Evolutionary conservation across 805 yeast genomes (phyloP).

Genomic region (Pichia eremophila): DNA sequence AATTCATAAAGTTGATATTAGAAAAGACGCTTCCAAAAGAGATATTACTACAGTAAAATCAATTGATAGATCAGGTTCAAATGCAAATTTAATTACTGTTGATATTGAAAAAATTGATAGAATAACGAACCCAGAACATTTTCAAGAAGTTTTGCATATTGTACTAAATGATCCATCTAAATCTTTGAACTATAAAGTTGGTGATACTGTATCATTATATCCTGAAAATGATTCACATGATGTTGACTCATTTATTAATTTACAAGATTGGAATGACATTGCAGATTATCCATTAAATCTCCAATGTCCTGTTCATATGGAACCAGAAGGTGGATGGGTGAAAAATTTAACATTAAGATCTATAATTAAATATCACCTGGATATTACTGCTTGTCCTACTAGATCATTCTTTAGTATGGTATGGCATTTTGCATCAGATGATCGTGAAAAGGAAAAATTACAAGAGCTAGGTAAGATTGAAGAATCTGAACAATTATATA

Average conservation of each 20-base stretch:
- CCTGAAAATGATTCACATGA: slow-evolving; percentile 59
- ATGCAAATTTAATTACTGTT: slow-evolving; percentile 27
- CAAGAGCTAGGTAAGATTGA: slow-evolving; percentile 63
- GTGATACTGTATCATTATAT: slow-evolving; percentile 71
- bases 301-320: slow-evolving; percentile 13
- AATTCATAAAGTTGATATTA: neutral
- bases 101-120: slow-evolving; percentile 42
- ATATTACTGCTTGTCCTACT: slow-evolving; percentile 73
- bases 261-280: slow-evolving; percentile 64
- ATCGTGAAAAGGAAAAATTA: slow-evolving; percentile 66
- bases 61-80: neutral
- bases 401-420: slow-evolving; percentile 67
- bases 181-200: slow-evolving; percentile 46
- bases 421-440: slow-evolving; percentile 69
- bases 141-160: slow-evolving; percentile 80
- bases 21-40: slow-evolving; percentile 13
- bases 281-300: slow-evolving; percentile 53
- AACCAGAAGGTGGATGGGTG: slow-evolving; percentile 54
- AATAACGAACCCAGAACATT: slow-evolving; percentile 63
- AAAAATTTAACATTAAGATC: slow-evolving; percentile 58
- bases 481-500: slow-evolving; percentile 72
- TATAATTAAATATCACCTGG: slow-evolving; percentile 70
- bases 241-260: slow-evolving; percentile 55
- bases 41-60: neutral
- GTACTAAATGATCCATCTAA: slow-evolving; percentile 27